phyloP scores from a whole-genome alignment of 2,329 filamentous ascomycete species.

The Tolypocladium ovalisporum region DNA sequence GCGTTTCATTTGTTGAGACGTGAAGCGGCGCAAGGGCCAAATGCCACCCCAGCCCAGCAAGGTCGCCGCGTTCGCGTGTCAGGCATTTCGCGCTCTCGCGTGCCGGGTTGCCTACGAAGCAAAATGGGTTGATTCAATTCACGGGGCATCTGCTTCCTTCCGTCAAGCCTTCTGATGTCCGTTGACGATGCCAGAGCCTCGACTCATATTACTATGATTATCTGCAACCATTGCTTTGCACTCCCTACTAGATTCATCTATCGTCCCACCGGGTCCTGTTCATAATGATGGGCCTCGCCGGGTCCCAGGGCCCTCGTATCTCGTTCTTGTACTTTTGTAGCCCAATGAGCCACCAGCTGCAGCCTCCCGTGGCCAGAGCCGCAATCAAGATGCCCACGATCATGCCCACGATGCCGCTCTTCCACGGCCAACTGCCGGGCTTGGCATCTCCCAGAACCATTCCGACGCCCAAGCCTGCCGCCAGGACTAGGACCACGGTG shows the following conservation, averaged over 20 bases:
- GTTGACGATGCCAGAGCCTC: not conserved
- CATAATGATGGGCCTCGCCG: conserved; percentile 77
- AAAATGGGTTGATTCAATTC: not conserved
- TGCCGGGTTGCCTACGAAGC: not conserved
- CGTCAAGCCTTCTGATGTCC: not conserved
- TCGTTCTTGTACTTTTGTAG: conserved; percentile 99
- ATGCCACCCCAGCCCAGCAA: not conserved
- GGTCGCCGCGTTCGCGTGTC: not conserved
- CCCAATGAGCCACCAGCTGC: conserved; percentile 96
- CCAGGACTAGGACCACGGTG: conserved; percentile 65
- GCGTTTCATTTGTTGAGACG: not conserved
- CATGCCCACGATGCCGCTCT: conserved; percentile 56
- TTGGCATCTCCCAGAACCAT: conserved; percentile 39
- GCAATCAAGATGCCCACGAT: conserved; percentile 65
- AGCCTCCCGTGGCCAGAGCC: conserved; percentile 75
- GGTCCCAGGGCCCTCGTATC: conserved; percentile 96
- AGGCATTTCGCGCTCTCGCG: not conserved
- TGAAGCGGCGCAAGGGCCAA: not conserved
- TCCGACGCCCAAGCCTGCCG: conserved; percentile 69
- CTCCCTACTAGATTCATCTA: conserved; percentile 10
- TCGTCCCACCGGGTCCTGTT: conserved; percentile 46
- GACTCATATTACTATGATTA: not conserved
- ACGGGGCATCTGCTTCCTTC: not conserved
- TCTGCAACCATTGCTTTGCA: not conserved
- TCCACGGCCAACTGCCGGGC: conserved; percentile 36